Evolutionary conservation across 2,329 filamentous ascomycete species (phyloP), one percentile per base, ranked within the genome.

Genomic region (Dryadomyces quercivorus): DNA sequence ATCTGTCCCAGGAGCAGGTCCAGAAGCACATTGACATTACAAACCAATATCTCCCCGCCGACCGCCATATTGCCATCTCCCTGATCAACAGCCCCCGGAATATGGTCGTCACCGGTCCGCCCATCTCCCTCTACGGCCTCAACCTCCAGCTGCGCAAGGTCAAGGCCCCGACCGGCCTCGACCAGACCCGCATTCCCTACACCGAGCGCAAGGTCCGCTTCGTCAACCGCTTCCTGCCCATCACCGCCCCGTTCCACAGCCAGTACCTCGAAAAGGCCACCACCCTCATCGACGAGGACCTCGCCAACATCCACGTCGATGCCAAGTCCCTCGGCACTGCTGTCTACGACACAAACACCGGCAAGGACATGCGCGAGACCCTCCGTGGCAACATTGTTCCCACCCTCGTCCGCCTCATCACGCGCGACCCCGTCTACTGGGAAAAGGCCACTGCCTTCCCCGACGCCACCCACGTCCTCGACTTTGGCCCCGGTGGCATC

Each of bases 201-300:
- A 97, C 92, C 0, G 85, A 98, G 72, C 87, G 93, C 63, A 98
- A 98, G 73, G 80, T 96, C 55, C 89, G 93, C 64, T 98, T 98
- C 62, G 88, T 89, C 58, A 96, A 96, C 75, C 86, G 93, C 57
- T 98, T 98, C 76, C 74, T 98, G 57, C 94, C 93, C 49, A 98
- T 98, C 69, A 96, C 92, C 1, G 90, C 93, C 10, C 94, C 93
- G 5, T 98, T 98, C 78, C 93, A 98, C 77, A 98, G 93, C 78
- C 85, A 89, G 58, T 96, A 97, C 67, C 82, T 98, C 16, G 75
- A 78, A 22, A 84, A 90, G 61, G 92, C 93, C 2, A 89, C 87
- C 26, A 79, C 84, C 57, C 77, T 90, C 62, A 89, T 98, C 58
- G 81, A 91, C 54, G 84, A 92, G 63, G 94, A 98, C 66, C 76